Percentiles rank a stretch among this genome's conserved stretches.
Evolutionary conservation across 495 filamentous ascomycete genomes (phyloP).

Genomic region (Cercophora sp.): DNA sequence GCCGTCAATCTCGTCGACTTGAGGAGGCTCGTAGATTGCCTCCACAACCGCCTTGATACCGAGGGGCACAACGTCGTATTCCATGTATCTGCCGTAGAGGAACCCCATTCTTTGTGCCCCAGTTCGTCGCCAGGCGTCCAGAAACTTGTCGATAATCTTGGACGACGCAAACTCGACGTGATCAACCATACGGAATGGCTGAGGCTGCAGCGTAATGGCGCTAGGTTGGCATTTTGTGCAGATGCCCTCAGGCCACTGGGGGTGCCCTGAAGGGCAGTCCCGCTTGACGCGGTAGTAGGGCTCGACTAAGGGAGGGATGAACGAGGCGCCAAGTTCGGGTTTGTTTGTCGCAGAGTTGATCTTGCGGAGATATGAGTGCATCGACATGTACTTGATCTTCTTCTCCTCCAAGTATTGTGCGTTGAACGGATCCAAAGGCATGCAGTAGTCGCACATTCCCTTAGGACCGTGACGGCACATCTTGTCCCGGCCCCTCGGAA

Average conservation of each 20-base stretch:
- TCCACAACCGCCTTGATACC: constrained; percentile 96
- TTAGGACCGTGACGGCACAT: constrained; percentile 96
- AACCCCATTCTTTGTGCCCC: constrained; percentile 79
- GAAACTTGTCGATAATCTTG: constrained; percentile 74
- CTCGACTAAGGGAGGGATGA: constrained; percentile 92
- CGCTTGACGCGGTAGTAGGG: constrained; percentile 86
- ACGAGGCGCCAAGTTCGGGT: constrained; percentile 83
- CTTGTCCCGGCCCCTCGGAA: constrained; percentile 71
- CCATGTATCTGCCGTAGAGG: constrained; percentile 84
- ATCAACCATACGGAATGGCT: constrained; percentile 96
- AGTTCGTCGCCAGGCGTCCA: constrained; percentile 86
- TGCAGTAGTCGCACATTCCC: constrained; percentile 99
- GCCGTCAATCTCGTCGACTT: constrained; percentile 86
- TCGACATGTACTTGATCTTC: constrained; percentile 97
- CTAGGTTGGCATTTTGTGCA: constrained; percentile 98
- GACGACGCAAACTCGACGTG: constrained; percentile 93
- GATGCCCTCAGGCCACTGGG: constrained; percentile 93
- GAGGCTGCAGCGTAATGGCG: constrained; percentile 90
- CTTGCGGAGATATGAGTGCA: constrained; percentile 91
- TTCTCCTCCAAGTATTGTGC: constrained; percentile 80
- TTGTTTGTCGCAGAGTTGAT: constrained; percentile 96
- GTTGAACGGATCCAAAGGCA: constrained; percentile 94
- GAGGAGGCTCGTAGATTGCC: constrained; percentile 95
- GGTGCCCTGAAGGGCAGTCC: constrained; percentile 89
- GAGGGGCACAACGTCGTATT: constrained; percentile 89